Base-by-base conservation (phyloP, 768 basidiomycete genomes). In the Auricularia sp. region DNA sequence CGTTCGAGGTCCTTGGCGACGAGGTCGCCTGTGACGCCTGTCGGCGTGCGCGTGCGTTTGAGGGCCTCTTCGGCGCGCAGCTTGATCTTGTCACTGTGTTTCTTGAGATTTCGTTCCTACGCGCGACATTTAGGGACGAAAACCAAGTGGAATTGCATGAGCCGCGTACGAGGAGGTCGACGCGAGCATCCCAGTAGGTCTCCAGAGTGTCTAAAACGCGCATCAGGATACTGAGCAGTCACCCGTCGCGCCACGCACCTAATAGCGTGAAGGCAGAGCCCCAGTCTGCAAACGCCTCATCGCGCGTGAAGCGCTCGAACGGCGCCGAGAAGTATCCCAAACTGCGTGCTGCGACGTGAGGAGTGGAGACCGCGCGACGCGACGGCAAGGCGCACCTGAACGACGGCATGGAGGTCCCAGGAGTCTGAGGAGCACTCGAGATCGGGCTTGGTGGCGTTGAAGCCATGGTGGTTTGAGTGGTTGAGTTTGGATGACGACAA, bases 161-260 rank as follows among this genome's bases (percentile, higher is more conserved):
- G 18, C 14, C 18, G 29, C 37, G 11, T 14, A 62, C 62, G 65
- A 77, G 67, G 0, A 79, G 70, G 67, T 79, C 77, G 14, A 78
- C 65, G 7, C 90, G 88, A 1, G 94, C 93, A 77, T 98, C 94
- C 73, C 94, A 96, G 72, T 89, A 97, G 0, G 94, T 97, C 76
- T 97, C 94, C 74, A 94, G 79, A 8, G 94, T 96, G 75, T 97
- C 94, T 95, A 70, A 3, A 59, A 33, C 56, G 24, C n/a, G 45
- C 39, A 45, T 37, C 39, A 58, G 54, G 58, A 29, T 24, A 29
- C 8, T 42, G 62, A 39, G 47, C 21, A 16, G 47, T 18, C 14
- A 51, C 47, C 47, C 11, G 24, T 21, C 14, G 8, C 33, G 16
- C 29, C 56, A 74, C 83, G 65, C 71, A 93, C 93, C 94, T 5